Evolutionary conservation across 1,284 basidiomycete species (phyloP), one percentile per base, ranked within the genome.

Genomic region (Sporisorium exsertum): DNA sequence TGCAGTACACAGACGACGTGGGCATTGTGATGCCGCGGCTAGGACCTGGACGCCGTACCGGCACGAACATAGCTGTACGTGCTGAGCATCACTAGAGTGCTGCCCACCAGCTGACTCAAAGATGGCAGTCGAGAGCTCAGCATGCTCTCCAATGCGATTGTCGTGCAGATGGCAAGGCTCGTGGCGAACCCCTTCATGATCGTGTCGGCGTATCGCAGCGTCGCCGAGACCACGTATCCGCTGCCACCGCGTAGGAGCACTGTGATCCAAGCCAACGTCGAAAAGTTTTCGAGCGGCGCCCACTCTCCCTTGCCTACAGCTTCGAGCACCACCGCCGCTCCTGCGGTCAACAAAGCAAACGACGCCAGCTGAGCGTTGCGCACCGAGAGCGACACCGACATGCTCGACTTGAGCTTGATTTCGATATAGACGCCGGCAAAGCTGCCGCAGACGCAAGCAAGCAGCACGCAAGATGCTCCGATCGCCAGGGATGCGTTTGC

Each of bases 131-230:
- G 42, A 0, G 59, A 52, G 9, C 27, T 45, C 27, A 74, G 33
- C 13, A 69, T 24, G 47, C 65, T 69, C 24, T 74, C 72, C 4
- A 74, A 15, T 1, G 58, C 58, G 20, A 74, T 74, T 9, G 72
- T 74, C 6, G 66, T 64, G 47, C 64, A 64, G 47, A 74, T 74
- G 16, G 72, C 72, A 18, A 74, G 37, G 47, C 72, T 69, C 7
- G 72, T 74, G 0, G 72, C 72, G 40, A 74, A 74, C 0, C 72
- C 72, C 53, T 74, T 74, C 65, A 69, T 65, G 42, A 74, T 74
- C 2, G 72, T 65, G 27, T 74, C 72, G 15, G 72, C 72, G 40
- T 74, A 74, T 42, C 72, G 65, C 26, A 74, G 51, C 9, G 72
- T 74, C 0, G 62, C 62, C 5, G 72, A 74, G 0, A 69, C 66